Percentiles rank a stretch among this genome's conserved stretches.
Conservation (phyloP, 1,284 basidiomycete genomes). For the Termitomyces sp. region DNA sequence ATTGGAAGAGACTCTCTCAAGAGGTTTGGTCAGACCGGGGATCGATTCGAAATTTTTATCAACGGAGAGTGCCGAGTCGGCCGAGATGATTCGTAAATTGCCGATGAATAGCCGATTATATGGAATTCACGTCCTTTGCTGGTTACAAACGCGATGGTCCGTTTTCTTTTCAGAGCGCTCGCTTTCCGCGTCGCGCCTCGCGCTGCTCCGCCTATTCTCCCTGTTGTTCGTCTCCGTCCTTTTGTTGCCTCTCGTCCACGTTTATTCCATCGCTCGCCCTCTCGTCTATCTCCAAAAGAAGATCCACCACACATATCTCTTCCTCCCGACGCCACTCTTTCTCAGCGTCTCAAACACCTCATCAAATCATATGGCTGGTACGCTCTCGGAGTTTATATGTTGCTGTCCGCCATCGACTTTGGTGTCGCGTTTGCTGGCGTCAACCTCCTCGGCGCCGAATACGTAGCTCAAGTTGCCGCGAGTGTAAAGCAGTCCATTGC, state of each 20-base stretch:
- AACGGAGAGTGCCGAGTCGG: conserved; percentile 11
- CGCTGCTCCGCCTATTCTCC: conserved; percentile 37
- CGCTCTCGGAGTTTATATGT: conserved; percentile 81
- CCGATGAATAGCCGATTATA: not conserved
- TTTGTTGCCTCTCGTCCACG: conserved; percentile 31
- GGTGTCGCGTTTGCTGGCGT: conserved; percentile 78
- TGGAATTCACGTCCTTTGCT: not conserved
- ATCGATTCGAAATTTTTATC: conserved; percentile 13
- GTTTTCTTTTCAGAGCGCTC: conserved; percentile 28
- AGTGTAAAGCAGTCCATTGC: conserved; percentile 50
- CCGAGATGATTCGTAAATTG: conserved; percentile 5
- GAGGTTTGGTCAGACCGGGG: no score
- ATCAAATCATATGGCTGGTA: conserved; percentile 93
- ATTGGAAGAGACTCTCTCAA: no score
- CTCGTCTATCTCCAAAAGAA: conserved; percentile 35
- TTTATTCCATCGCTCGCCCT: conserved; percentile 45
- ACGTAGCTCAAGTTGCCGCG: conserved; percentile 68
- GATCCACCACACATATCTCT: conserved; percentile 22
- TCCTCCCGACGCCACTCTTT: conserved; percentile 51
- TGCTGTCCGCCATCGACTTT: conserved; percentile 74
- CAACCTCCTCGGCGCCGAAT: conserved; percentile 86
- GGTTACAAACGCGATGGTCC: conserved; percentile 18
- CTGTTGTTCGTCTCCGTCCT: conserved; percentile 31
- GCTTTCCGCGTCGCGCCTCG: conserved; percentile 27
- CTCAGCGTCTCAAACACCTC: conserved; percentile 78